phyloP scores from a whole-genome alignment of 2,329 filamentous ascomycete species.

The Aspergillus sp. region DNA sequence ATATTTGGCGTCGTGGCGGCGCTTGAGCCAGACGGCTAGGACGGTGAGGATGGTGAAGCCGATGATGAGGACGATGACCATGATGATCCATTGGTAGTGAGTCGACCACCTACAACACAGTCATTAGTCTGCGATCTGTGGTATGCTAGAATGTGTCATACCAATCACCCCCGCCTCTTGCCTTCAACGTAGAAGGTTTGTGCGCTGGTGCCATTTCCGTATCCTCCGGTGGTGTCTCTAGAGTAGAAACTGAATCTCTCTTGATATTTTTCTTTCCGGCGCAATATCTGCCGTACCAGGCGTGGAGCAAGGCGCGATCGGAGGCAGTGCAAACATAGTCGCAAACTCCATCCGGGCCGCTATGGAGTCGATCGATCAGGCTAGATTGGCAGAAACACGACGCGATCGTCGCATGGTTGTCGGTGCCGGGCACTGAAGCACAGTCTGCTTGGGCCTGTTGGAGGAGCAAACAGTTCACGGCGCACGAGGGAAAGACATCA shows the following conservation, averaged over 20 bases:
- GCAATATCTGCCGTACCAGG: slow-evolving; percentile 67
- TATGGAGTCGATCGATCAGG: slow-evolving; percentile 53
- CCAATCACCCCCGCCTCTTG: slow-evolving; percentile 8
- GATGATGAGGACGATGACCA: slow-evolving; percentile 67
- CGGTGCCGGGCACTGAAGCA: slow-evolving; percentile 44
- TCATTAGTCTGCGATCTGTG: background rate
- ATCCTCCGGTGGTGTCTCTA: background rate
- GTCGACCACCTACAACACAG: slow-evolving; percentile 29
- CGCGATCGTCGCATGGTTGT: slow-evolving; percentile 43
- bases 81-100: slow-evolving; percentile 75
- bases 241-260: slow-evolving; percentile 16
- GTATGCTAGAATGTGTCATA: background rate
- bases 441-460: slow-evolving; percentile 67
- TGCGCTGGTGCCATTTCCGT: no score
- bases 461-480: slow-evolving; percentile 52
- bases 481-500: slow-evolving; percentile 55
- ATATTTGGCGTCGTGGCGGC: slow-evolving; percentile 61
- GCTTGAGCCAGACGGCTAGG: slow-evolving; percentile 63
- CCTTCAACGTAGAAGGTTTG: slow-evolving; percentile 3
- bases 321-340: slow-evolving; percentile 50
- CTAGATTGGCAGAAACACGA: slow-evolving; percentile 67
- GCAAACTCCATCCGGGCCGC: slow-evolving; percentile 55
- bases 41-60: slow-evolving; percentile 62
- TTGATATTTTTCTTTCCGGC: slow-evolving; percentile 37
- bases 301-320: slow-evolving; percentile 54